Evolutionary conservation across 2,329 filamentous ascomycete species (phyloP).

Genomic region (Lanzia echinophila): DNA sequence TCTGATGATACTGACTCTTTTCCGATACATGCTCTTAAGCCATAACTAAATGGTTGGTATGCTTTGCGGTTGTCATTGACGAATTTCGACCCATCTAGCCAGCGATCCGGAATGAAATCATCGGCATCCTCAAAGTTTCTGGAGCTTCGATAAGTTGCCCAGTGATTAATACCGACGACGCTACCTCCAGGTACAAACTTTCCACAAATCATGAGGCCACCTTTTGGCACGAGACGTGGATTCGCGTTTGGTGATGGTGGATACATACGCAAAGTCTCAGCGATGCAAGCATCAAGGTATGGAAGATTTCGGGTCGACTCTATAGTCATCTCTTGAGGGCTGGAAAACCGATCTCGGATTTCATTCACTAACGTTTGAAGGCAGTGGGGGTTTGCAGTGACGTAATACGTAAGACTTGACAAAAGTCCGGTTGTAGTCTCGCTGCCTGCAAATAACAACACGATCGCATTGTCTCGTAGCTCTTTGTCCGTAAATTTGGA

Average conservation of each 20-base stretch:
- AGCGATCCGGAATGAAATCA: not conserved
- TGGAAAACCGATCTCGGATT: slow-evolving; percentile 34
- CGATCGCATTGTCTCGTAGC: not conserved
- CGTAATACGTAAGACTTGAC: slow-evolving; percentile 13
- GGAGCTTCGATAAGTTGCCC: too few relatives aligned
- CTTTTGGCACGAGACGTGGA: slow-evolving; percentile 14
- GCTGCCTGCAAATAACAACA: slow-evolving; percentile 10
- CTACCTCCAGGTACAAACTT: slow-evolving; percentile 13
- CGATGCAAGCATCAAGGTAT: not conserved
- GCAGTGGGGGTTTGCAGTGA: slow-evolving; percentile 28
- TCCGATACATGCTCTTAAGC: not conserved
- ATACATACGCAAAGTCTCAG: slow-evolving; percentile 3
- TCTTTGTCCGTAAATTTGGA: slow-evolving; percentile 7
- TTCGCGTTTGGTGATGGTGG: not conserved
- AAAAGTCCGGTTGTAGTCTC: slow-evolving; percentile 12
- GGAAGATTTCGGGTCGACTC: not conserved
- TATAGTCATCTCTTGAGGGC: slow-evolving; percentile 35
- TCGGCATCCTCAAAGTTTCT: too few relatives aligned
- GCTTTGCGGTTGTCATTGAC: not conserved
- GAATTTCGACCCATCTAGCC: not conserved
- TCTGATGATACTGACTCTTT: not conserved
- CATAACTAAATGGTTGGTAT: not conserved
- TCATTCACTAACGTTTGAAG: slow-evolving; percentile 33
- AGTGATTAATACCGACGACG: too few relatives aligned
- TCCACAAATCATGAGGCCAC: slow-evolving; percentile 16